Evolutionary conservation across 345 rosid species (phyloP).

Genomic region (Aquilaria sinensis): DNA sequence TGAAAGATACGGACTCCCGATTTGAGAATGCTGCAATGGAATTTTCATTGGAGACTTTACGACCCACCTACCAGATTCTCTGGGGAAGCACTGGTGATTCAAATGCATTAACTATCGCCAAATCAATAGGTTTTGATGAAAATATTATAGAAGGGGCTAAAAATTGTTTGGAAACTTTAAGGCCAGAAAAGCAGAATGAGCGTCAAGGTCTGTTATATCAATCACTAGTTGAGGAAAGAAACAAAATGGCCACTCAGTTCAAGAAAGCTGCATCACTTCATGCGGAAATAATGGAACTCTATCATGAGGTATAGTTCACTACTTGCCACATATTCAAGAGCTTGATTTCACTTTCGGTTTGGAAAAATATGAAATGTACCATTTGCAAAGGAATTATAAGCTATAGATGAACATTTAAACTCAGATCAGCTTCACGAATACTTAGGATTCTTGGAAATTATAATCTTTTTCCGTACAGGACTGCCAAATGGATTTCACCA

Average conservation of each 20-base stretch:
- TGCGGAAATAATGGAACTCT: conserved; percentile 51
- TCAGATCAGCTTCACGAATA: too few relatives aligned
- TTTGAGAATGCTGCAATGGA: conserved; percentile 94
- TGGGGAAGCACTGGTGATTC: conserved; percentile 89
- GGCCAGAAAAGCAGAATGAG: conserved; percentile 65
- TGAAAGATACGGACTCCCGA: conserved; percentile 61
- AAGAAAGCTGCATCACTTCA: conserved; percentile 49
- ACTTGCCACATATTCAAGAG: background rate
- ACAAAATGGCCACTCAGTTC: conserved; percentile 57
- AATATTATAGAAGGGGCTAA: conserved; percentile 57
- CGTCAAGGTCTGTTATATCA: conserved; percentile 58
- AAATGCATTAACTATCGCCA: conserved; percentile 79
- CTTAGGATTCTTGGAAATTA: too few relatives aligned
- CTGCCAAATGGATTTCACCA: too few relatives aligned
- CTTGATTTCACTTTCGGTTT: background rate
- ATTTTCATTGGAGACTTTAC: conserved; percentile 80
- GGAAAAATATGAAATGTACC: too few relatives aligned
- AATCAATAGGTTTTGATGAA: conserved; percentile 67
- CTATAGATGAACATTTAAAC: too few relatives aligned
- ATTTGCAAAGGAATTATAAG: too few relatives aligned
- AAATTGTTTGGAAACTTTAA: conserved; percentile 64
- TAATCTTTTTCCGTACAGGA: too few relatives aligned
- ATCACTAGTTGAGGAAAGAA: conserved; percentile 73
- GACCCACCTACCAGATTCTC: conserved; percentile 67
- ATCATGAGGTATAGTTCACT: conserved; percentile 47